Conservation (phyloP, 1,284 basidiomycete species). For the Kalmanozyma brasiliensis region DNA sequence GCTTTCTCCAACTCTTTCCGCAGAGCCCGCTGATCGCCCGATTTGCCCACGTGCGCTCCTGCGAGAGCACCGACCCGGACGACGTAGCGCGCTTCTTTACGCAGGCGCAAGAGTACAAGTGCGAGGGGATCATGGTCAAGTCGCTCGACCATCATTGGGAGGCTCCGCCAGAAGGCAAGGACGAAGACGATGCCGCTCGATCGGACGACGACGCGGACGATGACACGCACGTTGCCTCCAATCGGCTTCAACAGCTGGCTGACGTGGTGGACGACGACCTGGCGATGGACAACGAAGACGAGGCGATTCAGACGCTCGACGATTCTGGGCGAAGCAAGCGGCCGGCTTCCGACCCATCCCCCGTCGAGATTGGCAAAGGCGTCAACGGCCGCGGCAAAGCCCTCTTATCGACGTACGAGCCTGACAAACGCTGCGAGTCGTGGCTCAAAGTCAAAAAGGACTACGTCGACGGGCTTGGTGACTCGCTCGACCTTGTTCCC, state of each 20-base stretch:
- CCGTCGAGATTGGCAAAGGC: constrained; percentile 42
- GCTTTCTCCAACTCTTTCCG: constrained; percentile 68
- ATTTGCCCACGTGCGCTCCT: constrained; percentile 80
- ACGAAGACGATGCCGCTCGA: constrained; percentile 4
- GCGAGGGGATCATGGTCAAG: constrained; percentile 95
- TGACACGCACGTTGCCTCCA: constrained; percentile 43
- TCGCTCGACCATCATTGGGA: constrained; percentile 71
- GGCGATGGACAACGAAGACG: constrained; percentile 53
- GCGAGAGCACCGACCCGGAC: constrained; percentile 77
- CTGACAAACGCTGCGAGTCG: constrained; percentile 70
- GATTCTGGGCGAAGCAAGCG: constrained; percentile 1
- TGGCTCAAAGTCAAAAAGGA: constrained; percentile 76
- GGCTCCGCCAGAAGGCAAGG: constrained; percentile 63
- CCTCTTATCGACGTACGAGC: constrained; percentile 88
- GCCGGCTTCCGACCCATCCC: not conserved
- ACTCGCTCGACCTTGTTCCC: constrained; percentile 55
- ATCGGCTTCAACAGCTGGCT: constrained; percentile 51
- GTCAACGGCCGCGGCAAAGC: constrained; percentile 73
- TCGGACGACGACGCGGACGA: constrained; percentile 3
- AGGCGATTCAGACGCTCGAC: constrained; percentile 30
- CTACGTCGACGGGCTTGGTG: constrained; percentile 76
- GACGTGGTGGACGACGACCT: constrained; percentile 57
- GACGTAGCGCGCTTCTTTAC: constrained; percentile 82
- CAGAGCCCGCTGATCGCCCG: constrained; percentile 73
- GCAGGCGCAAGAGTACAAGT: constrained; percentile 80